phyloP scores from a whole-genome alignment of 176 grass and related monocot genomes.

The Phoenix roebelenii region DNA sequence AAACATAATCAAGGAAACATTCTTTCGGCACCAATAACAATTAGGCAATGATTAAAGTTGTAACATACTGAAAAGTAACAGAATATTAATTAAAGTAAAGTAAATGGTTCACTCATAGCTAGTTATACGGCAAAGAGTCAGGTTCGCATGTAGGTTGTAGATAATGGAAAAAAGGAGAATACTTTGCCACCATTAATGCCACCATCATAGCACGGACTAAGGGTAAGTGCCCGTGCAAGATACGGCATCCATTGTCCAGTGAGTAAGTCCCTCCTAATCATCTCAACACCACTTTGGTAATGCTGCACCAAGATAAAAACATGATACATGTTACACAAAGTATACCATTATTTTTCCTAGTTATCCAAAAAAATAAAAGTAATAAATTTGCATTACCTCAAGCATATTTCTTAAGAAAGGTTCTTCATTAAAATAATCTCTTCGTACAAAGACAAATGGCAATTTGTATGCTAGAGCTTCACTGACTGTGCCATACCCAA shows the following conservation, averaged over 20 bases:
- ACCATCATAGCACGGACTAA: constrained; percentile 71
- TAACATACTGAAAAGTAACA: too few species aligned
- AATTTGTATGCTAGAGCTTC: constrained; percentile 95
- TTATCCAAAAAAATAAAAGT: too few species aligned
- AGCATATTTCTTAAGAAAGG: constrained; percentile 97
- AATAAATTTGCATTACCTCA: constrained; percentile 35
- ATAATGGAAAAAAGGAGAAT: not conserved
- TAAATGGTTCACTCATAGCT: too few species aligned
- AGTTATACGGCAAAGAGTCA: too few species aligned
- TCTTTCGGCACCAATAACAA: too few species aligned
- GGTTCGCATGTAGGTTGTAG: too few species aligned
- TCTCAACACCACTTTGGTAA: constrained; percentile 93
- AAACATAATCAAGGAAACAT: too few species aligned
- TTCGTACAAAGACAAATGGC: constrained; percentile 89
- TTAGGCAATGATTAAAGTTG: too few species aligned
- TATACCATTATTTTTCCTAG: too few species aligned
- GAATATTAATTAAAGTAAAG: too few species aligned
- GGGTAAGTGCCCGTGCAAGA: constrained; percentile 70
- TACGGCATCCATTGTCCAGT: constrained; percentile 97
- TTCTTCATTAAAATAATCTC: constrained; percentile 99
- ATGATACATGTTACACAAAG: not conserved
- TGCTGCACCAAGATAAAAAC: constrained; percentile 46
- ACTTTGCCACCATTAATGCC: constrained; percentile 76
- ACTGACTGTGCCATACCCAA: constrained; percentile 91
- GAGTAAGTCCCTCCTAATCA: constrained; percentile 94